phyloP scores from a whole-genome alignment of 2,329 filamentous ascomycete genomes.

The Curvularia spicifera region DNA sequence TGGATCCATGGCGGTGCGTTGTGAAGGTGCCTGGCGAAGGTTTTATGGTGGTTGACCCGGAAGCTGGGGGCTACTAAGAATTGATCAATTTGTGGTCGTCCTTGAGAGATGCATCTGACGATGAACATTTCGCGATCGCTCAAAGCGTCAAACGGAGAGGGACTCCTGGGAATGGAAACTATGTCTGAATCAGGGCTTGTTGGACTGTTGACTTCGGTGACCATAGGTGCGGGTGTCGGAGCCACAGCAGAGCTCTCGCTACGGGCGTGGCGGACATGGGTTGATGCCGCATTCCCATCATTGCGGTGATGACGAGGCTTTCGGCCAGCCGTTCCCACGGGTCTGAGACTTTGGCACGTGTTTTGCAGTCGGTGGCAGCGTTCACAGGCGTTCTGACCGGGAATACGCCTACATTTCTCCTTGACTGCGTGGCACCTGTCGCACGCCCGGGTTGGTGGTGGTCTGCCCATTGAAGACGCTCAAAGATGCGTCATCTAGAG shows the following conservation, averaged over 20 bases:
- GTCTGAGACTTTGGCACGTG: conserved; percentile 12
- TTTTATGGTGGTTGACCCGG: conserved; percentile 10
- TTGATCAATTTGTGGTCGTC: conserved; percentile 11
- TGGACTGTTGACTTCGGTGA: neutral
- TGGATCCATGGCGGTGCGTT: conserved; percentile 5
- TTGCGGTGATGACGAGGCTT: conserved; percentile 15
- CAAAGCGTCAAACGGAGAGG: neutral
- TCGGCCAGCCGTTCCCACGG: conserved; percentile 11
- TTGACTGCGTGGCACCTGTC: conserved; percentile 16
- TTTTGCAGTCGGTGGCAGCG: conserved; percentile 15
- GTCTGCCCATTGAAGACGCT: conserved; percentile 13
- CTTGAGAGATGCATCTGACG: conserved; percentile 9
- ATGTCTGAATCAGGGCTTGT: conserved; percentile 1
- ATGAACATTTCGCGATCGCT: conserved; percentile 13
- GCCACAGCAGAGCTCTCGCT: conserved; percentile 3
- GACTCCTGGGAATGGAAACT: conserved; percentile 6
- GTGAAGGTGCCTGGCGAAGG: conserved; percentile 12
- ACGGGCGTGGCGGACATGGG: conserved; percentile 1
- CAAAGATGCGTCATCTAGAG: conserved; percentile 3
- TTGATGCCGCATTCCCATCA: neutral
- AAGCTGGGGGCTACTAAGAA: conserved; percentile 13
- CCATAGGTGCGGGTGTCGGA: neutral
- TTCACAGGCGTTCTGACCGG: conserved; percentile 13
- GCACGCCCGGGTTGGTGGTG: conserved; percentile 12
- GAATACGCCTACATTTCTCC: conserved; percentile 13